Evolutionary conservation across 257 asterid genomes (phyloP).

Genomic region (Coffea canephora): DNA sequence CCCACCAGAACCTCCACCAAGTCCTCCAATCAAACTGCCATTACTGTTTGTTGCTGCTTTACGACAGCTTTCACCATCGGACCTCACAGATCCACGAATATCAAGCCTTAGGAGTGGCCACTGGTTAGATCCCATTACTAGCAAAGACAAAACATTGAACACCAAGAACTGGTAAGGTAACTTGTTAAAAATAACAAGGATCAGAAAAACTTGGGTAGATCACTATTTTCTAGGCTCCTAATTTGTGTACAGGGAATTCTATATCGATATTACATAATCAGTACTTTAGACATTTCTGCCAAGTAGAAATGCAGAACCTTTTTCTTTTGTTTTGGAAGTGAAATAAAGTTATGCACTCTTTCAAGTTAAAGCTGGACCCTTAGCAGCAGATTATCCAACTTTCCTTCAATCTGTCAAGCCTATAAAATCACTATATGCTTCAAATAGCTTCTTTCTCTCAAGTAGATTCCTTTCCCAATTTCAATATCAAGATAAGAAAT

Average conservation of each 20-base stretch:
- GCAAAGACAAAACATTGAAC: constrained; percentile 20
- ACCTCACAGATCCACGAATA: constrained; percentile 66
- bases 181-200: background rate
- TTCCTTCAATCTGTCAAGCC: background rate
- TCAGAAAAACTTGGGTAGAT: background rate
- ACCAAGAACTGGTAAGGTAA: constrained; percentile 26
- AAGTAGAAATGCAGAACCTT: background rate
- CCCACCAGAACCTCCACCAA: constrained; percentile 99
- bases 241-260: background rate
- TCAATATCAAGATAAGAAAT: background rate
- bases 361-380: background rate
- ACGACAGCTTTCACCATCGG: constrained; percentile 75
- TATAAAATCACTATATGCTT: background rate
- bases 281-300: background rate
- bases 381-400: background rate
- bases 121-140: constrained; percentile 83
- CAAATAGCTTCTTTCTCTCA: background rate
- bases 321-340: background rate
- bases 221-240: background rate
- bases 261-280: background rate
- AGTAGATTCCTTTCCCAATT: background rate
- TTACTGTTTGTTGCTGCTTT: constrained; percentile 46
- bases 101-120: constrained; percentile 82
- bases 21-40: constrained; percentile 62
- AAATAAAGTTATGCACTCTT: background rate